Base-by-base conservation (phyloP, 129 eudicot genomes). In the Flaveria robusta region DNA sequence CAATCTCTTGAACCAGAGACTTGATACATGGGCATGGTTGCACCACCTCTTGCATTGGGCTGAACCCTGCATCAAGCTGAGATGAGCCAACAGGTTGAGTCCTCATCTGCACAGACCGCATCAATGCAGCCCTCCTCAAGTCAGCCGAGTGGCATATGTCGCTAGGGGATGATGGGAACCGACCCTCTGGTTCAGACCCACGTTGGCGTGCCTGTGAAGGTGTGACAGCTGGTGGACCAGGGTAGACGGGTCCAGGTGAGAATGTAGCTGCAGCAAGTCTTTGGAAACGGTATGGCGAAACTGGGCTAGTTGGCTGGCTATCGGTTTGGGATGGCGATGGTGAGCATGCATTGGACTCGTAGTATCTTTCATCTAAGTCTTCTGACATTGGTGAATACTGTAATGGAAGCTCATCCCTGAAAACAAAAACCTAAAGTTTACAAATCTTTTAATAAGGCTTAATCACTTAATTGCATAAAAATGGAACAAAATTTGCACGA, bases 141-240 rank as follows among this genome's bases (percentile, higher is more conserved):
- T 94, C 98, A 7, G 97, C 97, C 0, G 98, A 87, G 89, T 94
- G 98, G 82, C 98, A 94, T 76, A 91, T 91, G 72, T 91, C 98
- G 68, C 97, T 94, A 7, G 97, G 98, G 10, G 97, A 91, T 18
- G 98, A 91, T 18, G 97, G 98, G 74, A 94, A 94, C 29, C 97
- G 86, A 14, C 97, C 93, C 83, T 93, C 96, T 16, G 89, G 70
- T 41, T 93, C 98, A 4, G 91, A 84, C 68, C 87, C 90, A 13
- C 96, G 87, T 74, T 90, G 97, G 9, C 95, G 95, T 43, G 92
- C 80, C 71, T 78, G 92, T 77, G 92, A 68, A 10, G 86, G 64
- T 26, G 92, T n/a, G 50, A 58, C 29, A 8, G 83, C 63, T 63
- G 84, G 83, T 70, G 76, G 37, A 37, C 75, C 70, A 29, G 79